Percentiles rank a stretch among this genome's conserved stretches.
Evolutionary conservation across 495 filamentous ascomycete genomes (phyloP).

Genomic region (Oidiodendron maius): DNA sequence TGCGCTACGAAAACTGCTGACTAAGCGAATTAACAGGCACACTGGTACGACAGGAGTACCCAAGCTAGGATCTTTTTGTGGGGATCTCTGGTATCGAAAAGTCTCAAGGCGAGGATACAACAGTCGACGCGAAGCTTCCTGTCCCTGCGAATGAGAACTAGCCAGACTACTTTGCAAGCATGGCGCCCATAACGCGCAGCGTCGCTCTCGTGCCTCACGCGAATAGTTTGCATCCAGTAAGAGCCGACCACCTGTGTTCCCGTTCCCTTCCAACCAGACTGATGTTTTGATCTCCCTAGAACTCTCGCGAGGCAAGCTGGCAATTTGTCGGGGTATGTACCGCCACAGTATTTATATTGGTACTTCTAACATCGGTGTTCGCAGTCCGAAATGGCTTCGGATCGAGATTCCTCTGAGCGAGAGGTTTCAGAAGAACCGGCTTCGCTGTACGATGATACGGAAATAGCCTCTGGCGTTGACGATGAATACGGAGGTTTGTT

Average conservation of each 20-base stretch:
- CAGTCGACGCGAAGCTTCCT: too few species aligned
- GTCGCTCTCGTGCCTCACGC: slow-evolving; percentile 11
- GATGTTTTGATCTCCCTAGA: slow-evolving; percentile 9
- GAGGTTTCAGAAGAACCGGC: slow-evolving; percentile 19
- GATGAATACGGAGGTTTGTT: slow-evolving; percentile 14
- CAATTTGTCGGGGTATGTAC: slow-evolving; percentile 17
- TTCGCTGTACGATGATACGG: slow-evolving; percentile 19
- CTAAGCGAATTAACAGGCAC: too few species aligned
- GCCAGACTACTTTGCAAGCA: slow-evolving; percentile 6
- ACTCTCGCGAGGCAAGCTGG: slow-evolving; percentile 21
- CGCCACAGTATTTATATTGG: not conserved
- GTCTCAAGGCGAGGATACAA: too few species aligned
- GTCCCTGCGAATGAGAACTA: too few species aligned
- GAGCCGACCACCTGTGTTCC: not conserved
- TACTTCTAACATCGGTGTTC: not conserved
- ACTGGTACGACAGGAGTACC: too few species aligned
- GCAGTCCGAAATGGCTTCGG: slow-evolving; percentile 15
- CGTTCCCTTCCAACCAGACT: slow-evolving; percentile 1
- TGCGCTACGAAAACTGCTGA: too few species aligned
- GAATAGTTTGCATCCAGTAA: not conserved
- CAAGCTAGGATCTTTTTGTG: too few species aligned
- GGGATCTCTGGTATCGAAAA: too few species aligned
- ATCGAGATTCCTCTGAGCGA: slow-evolving; percentile 17
- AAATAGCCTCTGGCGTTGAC: slow-evolving; percentile 7
- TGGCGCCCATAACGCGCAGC: slow-evolving; percentile 21